Percentiles rank a stretch among this genome's conserved stretches.
Evolutionary conservation across 345 rosid species (phyloP).

Genomic region (Heritiera littoralis): DNA sequence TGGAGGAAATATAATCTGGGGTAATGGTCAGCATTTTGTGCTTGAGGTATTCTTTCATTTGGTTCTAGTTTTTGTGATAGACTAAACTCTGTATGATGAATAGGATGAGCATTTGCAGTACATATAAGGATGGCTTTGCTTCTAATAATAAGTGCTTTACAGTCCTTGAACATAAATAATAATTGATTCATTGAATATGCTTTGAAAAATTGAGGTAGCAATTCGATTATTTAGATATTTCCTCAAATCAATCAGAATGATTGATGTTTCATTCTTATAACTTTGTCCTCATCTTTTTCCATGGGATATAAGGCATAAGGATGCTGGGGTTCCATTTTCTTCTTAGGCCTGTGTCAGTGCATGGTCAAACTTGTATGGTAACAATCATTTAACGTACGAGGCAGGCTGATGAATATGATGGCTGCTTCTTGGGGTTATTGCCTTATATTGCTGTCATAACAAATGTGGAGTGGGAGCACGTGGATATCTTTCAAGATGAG

Average conservation of each 20-base stretch:
- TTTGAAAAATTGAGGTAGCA: not conserved
- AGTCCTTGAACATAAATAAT: not conserved
- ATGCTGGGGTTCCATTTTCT: not conserved
- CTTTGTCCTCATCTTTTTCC: not conserved
- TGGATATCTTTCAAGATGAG: constrained; percentile 38
- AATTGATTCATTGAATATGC: not conserved
- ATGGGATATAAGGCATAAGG: not conserved
- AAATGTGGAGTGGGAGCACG: constrained; percentile 44
- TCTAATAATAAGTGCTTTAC: not conserved
- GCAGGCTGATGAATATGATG: constrained; percentile 46
- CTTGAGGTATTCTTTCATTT: constrained; percentile 30
- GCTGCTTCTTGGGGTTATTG: constrained; percentile 38
- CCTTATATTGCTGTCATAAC: constrained; percentile 40
- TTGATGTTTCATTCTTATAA: not conserved
- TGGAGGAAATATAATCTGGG: constrained; percentile 29
- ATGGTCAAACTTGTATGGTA: not conserved
- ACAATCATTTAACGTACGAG: not conserved
- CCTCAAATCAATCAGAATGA: constrained; percentile 5
- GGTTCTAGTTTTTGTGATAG: not conserved
- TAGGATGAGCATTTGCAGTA: not conserved
- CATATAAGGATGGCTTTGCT: not conserved
- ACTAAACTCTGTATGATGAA: not conserved
- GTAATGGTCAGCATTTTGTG: constrained; percentile 35
- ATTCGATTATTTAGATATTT: constrained; percentile 10
- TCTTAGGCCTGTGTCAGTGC: not conserved